A percentile compares a stretch with the other conserved stretches of the same genome.
phyloP scores from a whole-genome alignment of 2,329 filamentous ascomycete species.

The Myriosclerotinia duriaeana region DNA sequence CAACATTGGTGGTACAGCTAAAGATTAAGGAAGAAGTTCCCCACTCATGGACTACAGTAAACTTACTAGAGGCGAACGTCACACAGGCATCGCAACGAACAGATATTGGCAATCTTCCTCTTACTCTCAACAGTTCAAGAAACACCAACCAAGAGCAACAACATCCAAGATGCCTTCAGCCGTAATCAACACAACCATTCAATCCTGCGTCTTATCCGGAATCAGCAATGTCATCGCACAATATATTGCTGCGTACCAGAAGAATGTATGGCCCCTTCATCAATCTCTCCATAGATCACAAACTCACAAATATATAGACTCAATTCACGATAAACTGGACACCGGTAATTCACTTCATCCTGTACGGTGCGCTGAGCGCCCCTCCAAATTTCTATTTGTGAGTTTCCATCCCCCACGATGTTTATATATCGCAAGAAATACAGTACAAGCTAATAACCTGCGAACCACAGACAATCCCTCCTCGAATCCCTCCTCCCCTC shows the following conservation, averaged over 20 bases:
- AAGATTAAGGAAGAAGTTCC: not conserved
- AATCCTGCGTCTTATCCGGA: slow-evolving; percentile 21
- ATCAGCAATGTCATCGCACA: slow-evolving; percentile 61
- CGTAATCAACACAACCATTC: slow-evolving; percentile 18
- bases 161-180: slow-evolving; percentile 18
- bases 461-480: slow-evolving; percentile 63
- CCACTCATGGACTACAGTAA: not conserved
- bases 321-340: slow-evolving; percentile 62
- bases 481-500: slow-evolving; percentile 74
- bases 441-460: not conserved
- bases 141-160: not conserved
- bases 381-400: slow-evolving; percentile 85
- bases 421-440: not conserved
- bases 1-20: not conserved
- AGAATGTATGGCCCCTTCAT: slow-evolving; percentile 6
- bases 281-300: not conserved
- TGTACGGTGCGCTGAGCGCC: slow-evolving; percentile 70
- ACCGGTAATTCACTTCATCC: slow-evolving; percentile 72
- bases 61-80: not conserved
- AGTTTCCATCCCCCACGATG: slow-evolving; percentile 30
- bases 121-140: not conserved
- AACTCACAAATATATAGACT: slow-evolving; percentile 46
- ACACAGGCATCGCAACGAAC: not conserved
- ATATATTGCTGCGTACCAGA: slow-evolving; percentile 61
- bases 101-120: no score